Percentiles rank a stretch among this genome's conserved stretches.
phyloP scores from a whole-genome alignment of 2,329 filamentous ascomycete species.

The Clarireedia paspali region DNA sequence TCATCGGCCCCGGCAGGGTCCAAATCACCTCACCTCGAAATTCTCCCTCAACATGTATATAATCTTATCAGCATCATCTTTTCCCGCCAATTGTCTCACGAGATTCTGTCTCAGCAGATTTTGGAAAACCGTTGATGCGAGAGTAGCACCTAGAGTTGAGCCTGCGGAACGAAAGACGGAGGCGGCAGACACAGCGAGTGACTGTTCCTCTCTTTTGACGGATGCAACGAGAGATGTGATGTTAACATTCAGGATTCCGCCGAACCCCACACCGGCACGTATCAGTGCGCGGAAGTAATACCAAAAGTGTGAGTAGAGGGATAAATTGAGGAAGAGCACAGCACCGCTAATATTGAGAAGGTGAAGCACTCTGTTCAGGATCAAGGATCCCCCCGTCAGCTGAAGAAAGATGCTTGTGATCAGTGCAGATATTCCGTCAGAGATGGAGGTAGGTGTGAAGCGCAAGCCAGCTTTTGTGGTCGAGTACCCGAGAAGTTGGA shows the following conservation, averaged over 20 bases:
- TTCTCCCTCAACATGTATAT: neutral
- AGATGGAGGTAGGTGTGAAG: slow-evolving; percentile 57
- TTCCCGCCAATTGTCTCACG: slow-evolving; percentile 4
- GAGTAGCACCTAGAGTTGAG: slow-evolving; percentile 54
- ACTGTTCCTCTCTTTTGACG: slow-evolving; percentile 55
- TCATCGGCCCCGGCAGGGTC: neutral
- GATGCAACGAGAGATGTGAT: slow-evolving; percentile 65
- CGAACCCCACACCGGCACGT: slow-evolving; percentile 40
- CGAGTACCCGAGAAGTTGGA: slow-evolving; percentile 57
- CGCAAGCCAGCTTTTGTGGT: slow-evolving; percentile 55
- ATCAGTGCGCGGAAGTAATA: slow-evolving; percentile 45
- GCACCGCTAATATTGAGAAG: slow-evolving; percentile 37
- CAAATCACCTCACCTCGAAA: neutral
- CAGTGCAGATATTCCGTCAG: slow-evolving; percentile 52
- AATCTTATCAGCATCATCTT: neutral
- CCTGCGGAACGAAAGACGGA: slow-evolving; percentile 72
- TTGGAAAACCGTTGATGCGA: slow-evolving; percentile 11
- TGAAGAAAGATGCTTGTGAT: slow-evolving; percentile 58
- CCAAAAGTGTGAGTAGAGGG: slow-evolving; percentile 46
- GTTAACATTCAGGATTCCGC: slow-evolving; percentile 58
- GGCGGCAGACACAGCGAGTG: slow-evolving; percentile 65
- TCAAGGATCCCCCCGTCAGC: slow-evolving; percentile 61
- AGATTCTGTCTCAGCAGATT: slow-evolving; percentile 1
- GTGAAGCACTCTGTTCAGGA: slow-evolving; percentile 47
- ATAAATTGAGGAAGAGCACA: slow-evolving; percentile 43